Evolutionary conservation across 2,329 filamentous ascomycete genomes (phyloP).

Genomic region (Fonsecaea pedrosoi): DNA sequence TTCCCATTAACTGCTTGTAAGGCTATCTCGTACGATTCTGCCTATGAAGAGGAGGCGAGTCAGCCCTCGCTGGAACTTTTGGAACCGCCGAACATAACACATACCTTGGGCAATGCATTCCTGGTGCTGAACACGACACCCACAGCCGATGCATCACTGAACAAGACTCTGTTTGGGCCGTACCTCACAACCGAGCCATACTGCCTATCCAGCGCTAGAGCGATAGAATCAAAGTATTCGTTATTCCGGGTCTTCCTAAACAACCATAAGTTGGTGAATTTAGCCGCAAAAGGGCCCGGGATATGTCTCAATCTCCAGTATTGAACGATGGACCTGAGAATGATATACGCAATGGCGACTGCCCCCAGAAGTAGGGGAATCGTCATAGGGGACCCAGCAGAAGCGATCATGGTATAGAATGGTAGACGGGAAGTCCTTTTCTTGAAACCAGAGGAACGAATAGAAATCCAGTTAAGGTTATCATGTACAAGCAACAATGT

Average conservation of each 20-base stretch:
- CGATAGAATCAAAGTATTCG: slow-evolving; percentile 10
- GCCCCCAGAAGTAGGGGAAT: slow-evolving; percentile 3
- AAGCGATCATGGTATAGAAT: background rate
- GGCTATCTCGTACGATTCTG: slow-evolving; percentile 21
- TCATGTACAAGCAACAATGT: too few species aligned
- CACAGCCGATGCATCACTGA: slow-evolving; percentile 28
- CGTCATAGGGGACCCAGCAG: background rate
- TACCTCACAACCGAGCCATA: slow-evolving; percentile 31
- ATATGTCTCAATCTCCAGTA: slow-evolving; percentile 24
- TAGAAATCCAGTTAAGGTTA: background rate
- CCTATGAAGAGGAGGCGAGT: background rate
- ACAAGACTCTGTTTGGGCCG: slow-evolving; percentile 27
- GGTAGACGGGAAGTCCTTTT: background rate
- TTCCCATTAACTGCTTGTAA: slow-evolving; percentile 25
- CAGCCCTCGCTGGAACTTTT: background rate
- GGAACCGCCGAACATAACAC: background rate
- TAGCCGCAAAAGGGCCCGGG: slow-evolving; percentile 73
- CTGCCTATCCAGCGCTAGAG: slow-evolving; percentile 15
- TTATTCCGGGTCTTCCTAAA: slow-evolving; percentile 47
- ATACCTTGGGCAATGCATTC: slow-evolving; percentile 25
- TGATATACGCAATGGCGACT: background rate
- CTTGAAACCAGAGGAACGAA: background rate
- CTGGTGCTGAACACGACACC: slow-evolving; percentile 25
- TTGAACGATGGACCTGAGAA: slow-evolving; percentile 2
- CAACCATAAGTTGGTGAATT: slow-evolving; percentile 77